Conservation (phyloP, 2,329 filamentous ascomycete genomes). For the Claviceps lovelessii region DNA sequence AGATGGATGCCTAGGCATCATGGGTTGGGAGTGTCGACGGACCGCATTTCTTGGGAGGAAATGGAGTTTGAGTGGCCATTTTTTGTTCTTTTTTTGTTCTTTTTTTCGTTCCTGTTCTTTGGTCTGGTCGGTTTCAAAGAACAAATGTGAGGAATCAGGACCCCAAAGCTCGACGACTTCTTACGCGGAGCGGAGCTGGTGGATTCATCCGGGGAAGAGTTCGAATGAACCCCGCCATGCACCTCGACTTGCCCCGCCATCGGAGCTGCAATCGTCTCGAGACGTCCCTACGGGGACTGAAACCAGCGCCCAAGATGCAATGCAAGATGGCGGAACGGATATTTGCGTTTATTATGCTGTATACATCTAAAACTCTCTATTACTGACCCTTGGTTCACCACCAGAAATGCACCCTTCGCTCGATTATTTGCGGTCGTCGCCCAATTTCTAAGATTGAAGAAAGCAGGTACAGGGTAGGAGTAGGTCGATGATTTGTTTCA, state of each 20-base stretch:
- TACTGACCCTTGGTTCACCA: not conserved
- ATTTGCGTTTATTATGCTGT: too few relatives aligned
- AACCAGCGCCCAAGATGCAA: too few relatives aligned
- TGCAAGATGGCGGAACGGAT: not conserved
- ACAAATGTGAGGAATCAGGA: not conserved
- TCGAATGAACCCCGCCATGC: not conserved
- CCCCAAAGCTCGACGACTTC: not conserved
- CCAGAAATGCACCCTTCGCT: not conserved
- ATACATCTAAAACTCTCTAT: not conserved
- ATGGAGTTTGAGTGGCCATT: conserved; percentile 29
- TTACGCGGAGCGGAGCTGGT: not conserved
- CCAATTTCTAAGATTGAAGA: not conserved
- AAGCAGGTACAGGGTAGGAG: not conserved
- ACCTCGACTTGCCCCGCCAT: not conserved
- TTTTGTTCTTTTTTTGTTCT: not conserved
- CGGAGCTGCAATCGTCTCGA: not conserved
- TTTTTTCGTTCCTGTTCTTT: too few relatives aligned
- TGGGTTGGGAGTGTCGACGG: conserved; percentile 14
- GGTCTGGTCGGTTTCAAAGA: not conserved
- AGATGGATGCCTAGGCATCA: not conserved
- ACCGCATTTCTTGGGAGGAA: conserved; percentile 46
- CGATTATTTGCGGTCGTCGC: not conserved
- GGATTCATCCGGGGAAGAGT: not conserved
- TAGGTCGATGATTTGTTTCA: not conserved
- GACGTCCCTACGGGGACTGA: too few relatives aligned